These are phyloP conservation scores for Beauveria scarabaeidicola DNA, from an alignment of 2,329 filamentous ascomycete species.

Conservation along the genomic window DNA sequence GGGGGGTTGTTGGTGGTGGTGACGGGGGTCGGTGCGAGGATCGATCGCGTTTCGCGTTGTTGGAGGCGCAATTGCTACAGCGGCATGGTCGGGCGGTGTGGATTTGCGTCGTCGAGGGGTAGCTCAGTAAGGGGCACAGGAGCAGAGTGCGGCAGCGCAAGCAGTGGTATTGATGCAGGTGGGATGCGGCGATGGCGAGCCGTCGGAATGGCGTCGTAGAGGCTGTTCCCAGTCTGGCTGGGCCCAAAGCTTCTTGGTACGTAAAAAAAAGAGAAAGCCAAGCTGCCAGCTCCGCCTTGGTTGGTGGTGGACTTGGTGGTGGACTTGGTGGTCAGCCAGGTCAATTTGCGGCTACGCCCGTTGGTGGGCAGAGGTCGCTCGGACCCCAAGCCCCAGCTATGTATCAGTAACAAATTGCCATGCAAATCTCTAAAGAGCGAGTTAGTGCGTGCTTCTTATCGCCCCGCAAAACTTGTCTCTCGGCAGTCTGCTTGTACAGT, in stretches of 20 bases:
- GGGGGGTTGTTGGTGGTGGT: slow-evolving; percentile 1
- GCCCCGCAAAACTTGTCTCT: slow-evolving; percentile 1
- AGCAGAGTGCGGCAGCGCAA: background rate
- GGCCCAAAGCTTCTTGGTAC: background rate
- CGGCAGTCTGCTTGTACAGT: background rate
- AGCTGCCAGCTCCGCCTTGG: background rate
- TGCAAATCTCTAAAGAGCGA: background rate
- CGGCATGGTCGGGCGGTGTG: slow-evolving; percentile 5
- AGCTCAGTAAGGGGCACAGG: background rate
- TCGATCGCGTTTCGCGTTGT: slow-evolving; percentile 6
- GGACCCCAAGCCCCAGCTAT: background rate
- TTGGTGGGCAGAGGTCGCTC: background rate
- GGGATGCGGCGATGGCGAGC: background rate
- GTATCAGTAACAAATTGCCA: background rate
- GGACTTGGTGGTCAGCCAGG: slow-evolving; percentile 4
- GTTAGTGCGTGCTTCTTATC: background rate
- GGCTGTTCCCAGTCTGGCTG: background rate
- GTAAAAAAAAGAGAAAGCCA: slow-evolving; percentile 4
- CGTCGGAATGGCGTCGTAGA: background rate
- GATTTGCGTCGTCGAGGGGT: background rate
- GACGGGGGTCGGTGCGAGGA: background rate
- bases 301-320: background rate
- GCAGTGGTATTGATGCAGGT: background rate
- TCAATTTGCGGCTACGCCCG: slow-evolving; percentile 1
- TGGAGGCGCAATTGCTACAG: slow-evolving; percentile 1